Evolutionary conservation across 768 basidiomycete genomes (phyloP).

Genomic region (Lanmaoa pseudosensibilis): DNA sequence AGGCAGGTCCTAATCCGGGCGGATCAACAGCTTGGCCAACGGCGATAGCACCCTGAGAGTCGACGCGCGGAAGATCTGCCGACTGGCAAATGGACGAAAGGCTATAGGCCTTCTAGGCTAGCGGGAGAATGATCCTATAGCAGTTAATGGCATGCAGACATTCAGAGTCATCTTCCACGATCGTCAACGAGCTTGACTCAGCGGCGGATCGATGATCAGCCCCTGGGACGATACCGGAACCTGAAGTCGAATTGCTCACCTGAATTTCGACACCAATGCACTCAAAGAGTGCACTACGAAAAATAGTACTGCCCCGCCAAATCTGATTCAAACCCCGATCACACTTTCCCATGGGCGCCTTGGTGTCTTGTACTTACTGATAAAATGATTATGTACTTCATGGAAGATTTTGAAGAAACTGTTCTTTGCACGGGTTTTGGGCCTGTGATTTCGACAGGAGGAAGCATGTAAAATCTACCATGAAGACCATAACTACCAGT

Average conservation of each 20-base stretch:
- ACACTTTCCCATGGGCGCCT: too few species aligned
- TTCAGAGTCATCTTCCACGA: neutral
- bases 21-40: neutral
- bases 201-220: neutral
- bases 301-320: too few species aligned
- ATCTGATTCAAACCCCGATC: too few species aligned
- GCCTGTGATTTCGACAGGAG: too few species aligned
- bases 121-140: neutral
- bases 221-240: neutral
- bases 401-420: too few species aligned
- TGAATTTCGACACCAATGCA: neutral
- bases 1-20: neutral
- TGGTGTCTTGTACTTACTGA: too few species aligned
- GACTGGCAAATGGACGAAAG: neutral
- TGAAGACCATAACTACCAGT: too few species aligned
- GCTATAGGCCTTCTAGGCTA: too few species aligned
- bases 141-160: neutral
- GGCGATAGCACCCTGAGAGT: neutral
- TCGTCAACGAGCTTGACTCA: neutral
- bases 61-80: neutral
- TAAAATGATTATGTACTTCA: too few species aligned
- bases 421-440: too few species aligned
- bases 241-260: neutral
- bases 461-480: too few species aligned
- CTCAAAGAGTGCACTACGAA: too few species aligned